Evolutionary conservation across 106 monocot genomes (phyloP), one percentile per base, ranked within the genome.

Genomic region (Posidonia australis): DNA sequence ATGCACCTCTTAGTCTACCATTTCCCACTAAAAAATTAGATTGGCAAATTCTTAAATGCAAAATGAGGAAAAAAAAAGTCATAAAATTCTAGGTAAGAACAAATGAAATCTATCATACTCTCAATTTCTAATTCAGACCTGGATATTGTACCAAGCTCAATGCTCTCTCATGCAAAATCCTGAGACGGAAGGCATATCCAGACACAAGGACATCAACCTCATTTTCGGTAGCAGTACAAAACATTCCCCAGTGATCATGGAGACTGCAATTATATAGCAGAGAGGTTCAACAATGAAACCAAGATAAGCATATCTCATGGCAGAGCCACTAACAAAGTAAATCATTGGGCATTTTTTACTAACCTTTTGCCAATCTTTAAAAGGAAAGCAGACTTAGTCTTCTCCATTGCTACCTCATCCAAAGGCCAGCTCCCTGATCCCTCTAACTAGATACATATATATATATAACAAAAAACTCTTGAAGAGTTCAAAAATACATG

Each of bases 371-470:
- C 90, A 74, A 98, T 91, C 80, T 90, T 87, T 44, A 98, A 55
- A 58, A 98, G 84, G 68, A 91, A 98, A 67, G 98, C 84, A 51
- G 68, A 58, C 73, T 91, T 98, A 47, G 90, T 98, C 74, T 85
- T 98, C 91, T 91, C 90, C 55, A 91, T 79, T 23, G 87, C 83
- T 63, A 69, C 58, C 54, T 62, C 53, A 63, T 91, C 98, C 84
- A 85, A 62, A 6, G 91, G 98, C 98, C 98, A 98, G 28, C 77
- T 85, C 9, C 87, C 87, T 23, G 98, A 98, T 63, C 98, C 90
- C 64, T 91, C 98, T 62, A 98, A 78, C 98, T 98, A 64, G 19
- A 58, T 27, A 57, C 13, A 57, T 25, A 14, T 98, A 64, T 14
- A 58, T 27, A 57, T 25, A 57, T 25, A 14, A 57, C 16, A 57